A percentile compares a stretch with the other conserved stretches of the same genome.
phyloP scores from a whole-genome alignment of 257 asterid species.

The Nemophila menziesii region DNA sequence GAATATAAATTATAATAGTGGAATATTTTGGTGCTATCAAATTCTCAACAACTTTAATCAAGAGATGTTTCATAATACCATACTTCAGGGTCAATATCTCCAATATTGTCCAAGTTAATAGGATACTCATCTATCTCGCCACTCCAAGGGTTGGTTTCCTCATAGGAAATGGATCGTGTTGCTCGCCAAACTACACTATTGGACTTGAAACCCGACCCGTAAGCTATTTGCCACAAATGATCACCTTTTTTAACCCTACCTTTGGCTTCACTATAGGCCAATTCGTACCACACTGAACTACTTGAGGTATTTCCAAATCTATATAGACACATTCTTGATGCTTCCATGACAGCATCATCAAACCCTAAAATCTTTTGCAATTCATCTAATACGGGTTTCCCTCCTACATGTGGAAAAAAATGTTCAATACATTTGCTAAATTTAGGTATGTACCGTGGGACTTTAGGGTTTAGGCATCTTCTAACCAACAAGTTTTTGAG shows the following conservation, averaged over 20 bases:
- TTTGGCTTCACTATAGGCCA: conserved; percentile 43
- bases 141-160: no score
- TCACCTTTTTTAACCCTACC: conserved; percentile 44
- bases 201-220: conserved; percentile 54
- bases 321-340: conserved; percentile 51
- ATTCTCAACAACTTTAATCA: no score
- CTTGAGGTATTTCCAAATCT: conserved; percentile 65
- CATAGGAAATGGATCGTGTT: no score
- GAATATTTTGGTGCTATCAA: no score
- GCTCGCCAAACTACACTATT: conserved; percentile 56
- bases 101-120: no score
- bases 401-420: conserved; percentile 60
- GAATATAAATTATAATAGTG: no score
- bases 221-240: conserved; percentile 46
- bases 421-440: conserved; percentile 47
- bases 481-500: no score
- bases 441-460: conserved; percentile 36
- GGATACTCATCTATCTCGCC: no score
- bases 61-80: no score
- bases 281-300: conserved; percentile 52
- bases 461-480: no score
- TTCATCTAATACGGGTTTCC: conserved; percentile 39
- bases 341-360: conserved; percentile 35
- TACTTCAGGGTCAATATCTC: no score
- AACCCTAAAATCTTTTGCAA: conserved; percentile 36